Evolutionary conservation across 2,329 filamentous ascomycete genomes (phyloP).

Genomic region (Fusarium sp.): DNA sequence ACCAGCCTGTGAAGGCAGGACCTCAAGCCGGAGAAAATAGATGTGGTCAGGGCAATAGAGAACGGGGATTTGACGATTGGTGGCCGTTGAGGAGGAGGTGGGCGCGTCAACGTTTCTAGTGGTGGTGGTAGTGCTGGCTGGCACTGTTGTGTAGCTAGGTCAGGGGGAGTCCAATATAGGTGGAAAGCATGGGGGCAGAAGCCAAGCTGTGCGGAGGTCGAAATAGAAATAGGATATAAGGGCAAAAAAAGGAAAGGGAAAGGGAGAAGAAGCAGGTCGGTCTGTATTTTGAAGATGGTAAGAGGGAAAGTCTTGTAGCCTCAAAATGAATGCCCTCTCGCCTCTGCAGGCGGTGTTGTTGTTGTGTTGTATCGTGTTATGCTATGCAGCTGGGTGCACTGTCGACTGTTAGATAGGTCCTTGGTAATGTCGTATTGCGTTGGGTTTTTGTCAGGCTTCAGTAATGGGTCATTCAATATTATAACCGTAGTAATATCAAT

Average conservation of each 20-base stretch:
- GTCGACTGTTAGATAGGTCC: background rate
- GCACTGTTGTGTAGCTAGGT: constrained; percentile 6
- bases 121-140: constrained; percentile 3
- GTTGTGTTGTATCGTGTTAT: constrained; percentile 26
- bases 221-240: background rate
- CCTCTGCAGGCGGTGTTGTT: constrained; percentile 6
- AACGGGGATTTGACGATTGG: constrained; percentile 34
- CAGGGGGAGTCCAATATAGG: constrained; percentile 12
- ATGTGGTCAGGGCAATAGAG: constrained; percentile 11
- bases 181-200: constrained; percentile 15
- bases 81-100: constrained; percentile 26
- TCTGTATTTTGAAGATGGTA: constrained; percentile 20
- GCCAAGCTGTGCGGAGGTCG: background rate
- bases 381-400: constrained; percentile 6
- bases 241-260: background rate
- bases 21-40: constrained; percentile 2
- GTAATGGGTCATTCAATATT: constrained; percentile 15
- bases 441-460: constrained; percentile 33
- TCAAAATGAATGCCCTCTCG: constrained; percentile 14
- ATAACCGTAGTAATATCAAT: constrained; percentile 5
- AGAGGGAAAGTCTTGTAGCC: constrained; percentile 21
- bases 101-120: constrained; percentile 16
- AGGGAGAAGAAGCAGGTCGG: background rate
- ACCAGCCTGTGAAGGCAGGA: constrained; percentile 11
- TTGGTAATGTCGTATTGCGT: constrained; percentile 20